Evolutionary conservation across 176 grass and related monocot genomes (phyloP), one percentile per base, ranked within the genome.

Genomic region (Luzula sylvatica): DNA sequence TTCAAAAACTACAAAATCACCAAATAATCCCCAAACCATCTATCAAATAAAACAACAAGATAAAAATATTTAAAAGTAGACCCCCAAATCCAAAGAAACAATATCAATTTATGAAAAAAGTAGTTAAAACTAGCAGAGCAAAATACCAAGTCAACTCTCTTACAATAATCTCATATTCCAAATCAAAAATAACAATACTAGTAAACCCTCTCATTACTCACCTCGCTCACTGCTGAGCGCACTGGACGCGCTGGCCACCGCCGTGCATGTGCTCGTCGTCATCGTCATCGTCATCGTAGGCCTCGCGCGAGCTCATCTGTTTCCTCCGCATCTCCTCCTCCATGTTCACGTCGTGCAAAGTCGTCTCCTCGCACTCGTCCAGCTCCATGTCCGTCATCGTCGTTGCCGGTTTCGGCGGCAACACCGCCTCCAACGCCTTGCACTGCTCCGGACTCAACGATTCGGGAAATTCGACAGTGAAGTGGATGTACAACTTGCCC

Each of bases 401-500:
- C 20, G 73, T 66, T 28, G 46, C 20, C 26, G 78, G 59, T 65
- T 72, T 87, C 12, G 80, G 61, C 8, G 89, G 89, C 29, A 95
- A 83, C 38, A 95, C 73, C 2, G 76, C 55, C 66, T 95, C 83
- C 0, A 95, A 72, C 26, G 89, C 66, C 79, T 88, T 87, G 65
- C 76, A 80, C 22, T 95, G 80, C 3, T 95, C 89, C 11, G 71
- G 80, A 13, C 66, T 42, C 47, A 95, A 56, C 0, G 76, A 75
- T 41, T 95, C 89, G 0, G 89, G 88, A 70, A 95, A 95, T 13
- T 95, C 89, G 11, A 95, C 76, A 0, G 79, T 64, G 65, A 95
- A 95, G 55, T 95, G 89, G 29, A 95, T 88, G 89, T 95, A 95
- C 26, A 95, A 66, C 69, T 84, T 95, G 32, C 88, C 89, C 76